Evolutionary conservation across 257 asterid species (phyloP).

Genomic region (Linaria vulgaris): DNA sequence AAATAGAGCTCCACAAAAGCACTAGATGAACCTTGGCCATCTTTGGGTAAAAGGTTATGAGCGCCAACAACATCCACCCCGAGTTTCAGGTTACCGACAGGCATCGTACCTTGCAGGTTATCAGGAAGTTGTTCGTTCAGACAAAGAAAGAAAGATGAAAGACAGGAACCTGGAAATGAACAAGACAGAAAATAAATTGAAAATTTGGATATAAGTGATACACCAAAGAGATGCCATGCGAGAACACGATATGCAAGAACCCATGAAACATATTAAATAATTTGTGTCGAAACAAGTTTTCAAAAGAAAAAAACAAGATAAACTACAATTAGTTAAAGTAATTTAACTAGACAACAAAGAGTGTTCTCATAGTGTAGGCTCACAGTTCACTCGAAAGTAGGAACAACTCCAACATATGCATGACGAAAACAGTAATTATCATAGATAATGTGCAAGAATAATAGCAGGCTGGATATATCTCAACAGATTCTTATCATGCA

Average conservation of each 20-base stretch:
- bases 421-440: too few species aligned
- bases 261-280: background rate
- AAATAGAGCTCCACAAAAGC: constrained; percentile 76
- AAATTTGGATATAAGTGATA: background rate
- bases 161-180: constrained; percentile 29
- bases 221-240: background rate
- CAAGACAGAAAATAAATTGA: constrained; percentile 11
- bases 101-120: constrained; percentile 33
- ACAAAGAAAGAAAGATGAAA: constrained; percentile 19
- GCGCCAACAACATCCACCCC: constrained; percentile 82
- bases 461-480: background rate
- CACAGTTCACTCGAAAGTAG: constrained; percentile 12
- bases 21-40: constrained; percentile 89
- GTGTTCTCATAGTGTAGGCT: constrained; percentile 8
- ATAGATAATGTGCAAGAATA: background rate
- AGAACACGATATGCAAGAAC: background rate
- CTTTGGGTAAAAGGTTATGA: constrained; percentile 82
- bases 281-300: background rate
- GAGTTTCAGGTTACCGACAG: constrained; percentile 62
- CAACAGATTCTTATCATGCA: background rate
- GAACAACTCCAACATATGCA: background rate
- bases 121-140: constrained; percentile 18
- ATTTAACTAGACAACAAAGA: background rate
- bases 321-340: constrained; percentile 3
- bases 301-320: constrained; percentile 10